These are phyloP conservation scores for Lyophyllum semitale DNA, from an alignment of 768 basidiomycete genomes.

Conservation along the genomic window DNA sequence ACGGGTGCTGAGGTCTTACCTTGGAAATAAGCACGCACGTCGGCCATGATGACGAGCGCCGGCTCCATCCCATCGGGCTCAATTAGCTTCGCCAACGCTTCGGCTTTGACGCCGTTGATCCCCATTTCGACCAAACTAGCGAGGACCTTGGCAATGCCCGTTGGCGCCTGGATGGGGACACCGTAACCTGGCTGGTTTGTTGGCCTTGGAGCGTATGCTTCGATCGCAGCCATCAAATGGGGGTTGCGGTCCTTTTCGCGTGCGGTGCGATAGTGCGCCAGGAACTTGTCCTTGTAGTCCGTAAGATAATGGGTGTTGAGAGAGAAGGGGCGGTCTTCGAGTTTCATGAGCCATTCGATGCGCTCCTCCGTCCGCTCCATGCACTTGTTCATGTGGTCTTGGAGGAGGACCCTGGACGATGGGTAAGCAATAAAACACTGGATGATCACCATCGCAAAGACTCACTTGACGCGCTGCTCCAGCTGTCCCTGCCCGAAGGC, in stretches of 20 bases:
- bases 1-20: no score
- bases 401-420: constrained; percentile 46
- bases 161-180: no score
- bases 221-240: constrained; percentile 26
- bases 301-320: constrained; percentile 50
- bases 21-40: constrained; percentile 75
- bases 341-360: constrained; percentile 45
- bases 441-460: no score
- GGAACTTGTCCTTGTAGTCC: constrained; percentile 49
- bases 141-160: constrained; percentile 35
- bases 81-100: constrained; percentile 51
- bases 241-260: constrained; percentile 33
- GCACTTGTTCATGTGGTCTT: constrained; percentile 50
- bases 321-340: constrained; percentile 48
- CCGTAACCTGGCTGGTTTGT: no score
- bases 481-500: constrained; percentile 54
- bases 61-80: constrained; percentile 54
- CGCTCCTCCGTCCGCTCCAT: constrained; percentile 37
- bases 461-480: constrained; percentile 45
- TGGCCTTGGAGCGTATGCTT: constrained; percentile 14
- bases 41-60: constrained; percentile 67
- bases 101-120: constrained; percentile 34
- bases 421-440: neutral
- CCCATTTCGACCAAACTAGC: constrained; percentile 39
- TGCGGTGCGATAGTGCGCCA: constrained; percentile 47